phyloP scores from a whole-genome alignment of 495 filamentous ascomycete genomes.

The Xylaria sp. region DNA sequence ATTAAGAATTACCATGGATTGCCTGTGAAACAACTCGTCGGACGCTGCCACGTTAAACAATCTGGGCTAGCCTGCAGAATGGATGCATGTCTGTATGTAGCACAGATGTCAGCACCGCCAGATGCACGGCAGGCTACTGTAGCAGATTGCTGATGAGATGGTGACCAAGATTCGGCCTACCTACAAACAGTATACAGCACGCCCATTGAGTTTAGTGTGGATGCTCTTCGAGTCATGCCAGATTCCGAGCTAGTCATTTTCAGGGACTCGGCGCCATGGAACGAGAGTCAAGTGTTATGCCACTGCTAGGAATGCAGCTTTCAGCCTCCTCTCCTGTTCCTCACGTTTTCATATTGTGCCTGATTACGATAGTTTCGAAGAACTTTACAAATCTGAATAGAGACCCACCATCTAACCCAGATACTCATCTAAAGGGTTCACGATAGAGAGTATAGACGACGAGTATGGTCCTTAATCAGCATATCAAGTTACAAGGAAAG shows the following conservation, averaged over 20 bases:
- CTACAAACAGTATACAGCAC: background rate
- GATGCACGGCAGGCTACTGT: background rate
- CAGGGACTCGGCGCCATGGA: background rate
- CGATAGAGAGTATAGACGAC: background rate
- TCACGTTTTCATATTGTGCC: too few relatives aligned
- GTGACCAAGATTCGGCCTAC: background rate
- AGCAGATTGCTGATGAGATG: background rate
- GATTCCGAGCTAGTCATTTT: background rate
- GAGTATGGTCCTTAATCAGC: background rate
- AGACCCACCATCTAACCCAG: background rate
- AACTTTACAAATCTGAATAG: slow-evolving; percentile 3
- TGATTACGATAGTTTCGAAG: too few relatives aligned
- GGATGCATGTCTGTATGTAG: background rate
- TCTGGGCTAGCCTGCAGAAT: background rate
- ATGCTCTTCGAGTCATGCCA: background rate
- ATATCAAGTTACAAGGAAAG: background rate
- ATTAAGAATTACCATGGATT: slow-evolving; percentile 12
- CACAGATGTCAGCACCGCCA: background rate
- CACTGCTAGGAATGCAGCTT: background rate
- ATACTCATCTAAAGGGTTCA: background rate
- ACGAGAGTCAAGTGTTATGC: background rate
- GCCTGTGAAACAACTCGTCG: background rate
- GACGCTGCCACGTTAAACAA: slow-evolving; percentile 7
- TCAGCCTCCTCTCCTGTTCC: too few relatives aligned
- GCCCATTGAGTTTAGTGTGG: background rate